Evolutionary conservation across 257 asterid species (phyloP), one percentile per base, ranked within the genome.

Genomic region (Verbena officinalis): DNA sequence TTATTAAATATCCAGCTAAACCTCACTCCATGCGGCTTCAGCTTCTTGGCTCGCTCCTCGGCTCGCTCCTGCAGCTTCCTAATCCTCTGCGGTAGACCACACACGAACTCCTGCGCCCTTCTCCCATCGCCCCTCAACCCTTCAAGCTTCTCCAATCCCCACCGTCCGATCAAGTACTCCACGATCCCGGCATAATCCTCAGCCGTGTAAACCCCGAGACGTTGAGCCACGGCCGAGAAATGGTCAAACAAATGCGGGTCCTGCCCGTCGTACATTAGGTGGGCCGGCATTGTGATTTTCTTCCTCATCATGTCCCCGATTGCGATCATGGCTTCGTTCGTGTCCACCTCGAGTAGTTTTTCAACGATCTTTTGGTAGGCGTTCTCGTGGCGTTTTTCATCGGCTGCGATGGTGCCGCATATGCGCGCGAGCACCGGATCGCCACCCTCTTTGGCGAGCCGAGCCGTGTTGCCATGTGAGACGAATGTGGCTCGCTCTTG

Each of bases 401-500:
- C 81, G 0, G 68, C 67, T 4, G 81, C 84, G 11, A 77, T 77
- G 51, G 65, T 49, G n/a, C 82, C 76, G 15, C 80, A 80, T 19
- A 80, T 70, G 1, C 61, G 59, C 0, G 78, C 82, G 7, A 80
- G 78, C 15, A 59, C 21, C 0, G 62, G 60, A 52, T 76, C 85
- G 8, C 80, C 78, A 4, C 66, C 54, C 15, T 70, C 46, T 14
- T 14, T 62, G 46, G 77, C 81, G 9, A 77, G 53, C 23, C 69
- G 64, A 14, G 79, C 83, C 40, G 74, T 81, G 38, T 77, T 77
- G 10, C 78, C 67, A 19, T 73, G 78, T 0, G 64, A 43, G 8
- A 73, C 7, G 21, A 69, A 74, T 17, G 77, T 74, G 13, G 81
- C 78, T 9, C 81, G 77, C 58, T 80, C 86, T 60, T 77, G 83